phyloP scores from a whole-genome alignment of 805 yeast genomes.

The Candida sphagnicola region DNA sequence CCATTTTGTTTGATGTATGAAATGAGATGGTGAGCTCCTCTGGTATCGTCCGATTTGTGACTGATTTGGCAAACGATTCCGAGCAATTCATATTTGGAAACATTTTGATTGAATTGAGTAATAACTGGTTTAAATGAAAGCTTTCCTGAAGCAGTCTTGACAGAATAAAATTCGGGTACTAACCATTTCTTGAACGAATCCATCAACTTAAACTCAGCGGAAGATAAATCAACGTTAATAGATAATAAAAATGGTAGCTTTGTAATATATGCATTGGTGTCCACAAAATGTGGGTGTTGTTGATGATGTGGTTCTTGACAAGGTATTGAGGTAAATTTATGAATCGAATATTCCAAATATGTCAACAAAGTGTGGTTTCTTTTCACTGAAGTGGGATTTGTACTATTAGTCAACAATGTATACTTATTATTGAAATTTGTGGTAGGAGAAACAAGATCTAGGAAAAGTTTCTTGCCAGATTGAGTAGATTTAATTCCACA shows the following conservation, averaged over 20 bases:
- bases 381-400: slow-evolving; percentile 9
- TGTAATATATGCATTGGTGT: slow-evolving; percentile 47
- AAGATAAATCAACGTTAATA: slow-evolving; percentile 53
- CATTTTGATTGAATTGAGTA: slow-evolving; percentile 16
- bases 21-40: slow-evolving; percentile 54
- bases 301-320: slow-evolving; percentile 43
- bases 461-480: slow-evolving; percentile 24
- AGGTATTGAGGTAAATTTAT: slow-evolving; percentile 44
- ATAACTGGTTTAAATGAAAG: slow-evolving; percentile 32
- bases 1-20: slow-evolving; percentile 50
- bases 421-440: slow-evolving; percentile 20
- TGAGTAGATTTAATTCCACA: slow-evolving; percentile 9
- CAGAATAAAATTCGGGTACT: slow-evolving; percentile 52
- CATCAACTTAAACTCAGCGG: slow-evolving; percentile 51
- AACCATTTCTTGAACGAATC: slow-evolving; percentile 55
- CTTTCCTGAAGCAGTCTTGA: slow-evolving; percentile 26
- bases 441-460: slow-evolving; percentile 43
- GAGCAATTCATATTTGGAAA: slow-evolving; percentile 53
- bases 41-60: slow-evolving; percentile 34
- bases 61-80: slow-evolving; percentile 70
- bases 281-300: slow-evolving; percentile 35
- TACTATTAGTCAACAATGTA: slow-evolving; percentile 4
- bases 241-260: slow-evolving; percentile 63
- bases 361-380: slow-evolving; percentile 41
- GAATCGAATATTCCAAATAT: slow-evolving; percentile 61